These are phyloP conservation scores for Heimioporus sp. DNA, from an alignment of 768 basidiomycete genomes.

Conservation along the genomic window DNA sequence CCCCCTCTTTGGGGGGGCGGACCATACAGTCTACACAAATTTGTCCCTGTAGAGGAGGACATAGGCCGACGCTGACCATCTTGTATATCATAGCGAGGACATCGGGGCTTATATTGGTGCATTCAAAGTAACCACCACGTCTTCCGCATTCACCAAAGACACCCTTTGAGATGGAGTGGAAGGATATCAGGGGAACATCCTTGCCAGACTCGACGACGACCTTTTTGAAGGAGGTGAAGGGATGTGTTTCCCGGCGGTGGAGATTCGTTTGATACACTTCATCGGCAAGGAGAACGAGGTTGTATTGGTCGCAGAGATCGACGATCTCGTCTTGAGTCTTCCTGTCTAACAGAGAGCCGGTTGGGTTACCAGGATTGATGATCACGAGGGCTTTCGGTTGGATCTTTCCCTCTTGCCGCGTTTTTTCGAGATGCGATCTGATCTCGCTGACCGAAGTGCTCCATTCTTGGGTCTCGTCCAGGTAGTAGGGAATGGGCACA, in stretches of 20 bases:
- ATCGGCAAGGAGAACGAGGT: conserved; percentile 89
- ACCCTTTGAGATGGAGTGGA: conserved; percentile 98
- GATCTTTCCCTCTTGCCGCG: conserved; percentile 53
- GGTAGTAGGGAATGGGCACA: conserved; percentile 82
- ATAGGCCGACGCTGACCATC: conserved; percentile 88
- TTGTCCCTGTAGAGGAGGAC: conserved; percentile 88
- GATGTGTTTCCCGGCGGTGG: conserved; percentile 60
- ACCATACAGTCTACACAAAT: conserved; percentile 94
- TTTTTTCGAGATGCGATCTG: conserved; percentile 62
- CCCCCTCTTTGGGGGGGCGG: conserved; percentile 78
- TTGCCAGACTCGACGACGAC: conserved; percentile 64
- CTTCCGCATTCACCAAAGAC: conserved; percentile 95
- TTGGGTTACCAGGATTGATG: conserved; percentile 99
- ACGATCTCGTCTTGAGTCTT: conserved; percentile 73
- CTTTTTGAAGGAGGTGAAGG: conserved; percentile 95
- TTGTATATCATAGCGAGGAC: conserved; percentile 91
- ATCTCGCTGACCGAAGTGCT: conserved; percentile 72
- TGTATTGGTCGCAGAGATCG: conserved; percentile 80
- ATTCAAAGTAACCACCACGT: conserved; percentile 97
- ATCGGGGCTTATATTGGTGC: conserved; percentile 74
- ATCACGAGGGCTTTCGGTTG: conserved; percentile 85
- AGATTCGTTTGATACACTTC: conserved; percentile 99
- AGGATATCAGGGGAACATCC: conserved; percentile 80
- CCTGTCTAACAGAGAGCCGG: conserved; percentile 78
- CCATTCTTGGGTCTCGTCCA: conserved; percentile 83